Base-by-base conservation (phyloP, 75 land plant species). In the Cupressus sempervirens region DNA sequence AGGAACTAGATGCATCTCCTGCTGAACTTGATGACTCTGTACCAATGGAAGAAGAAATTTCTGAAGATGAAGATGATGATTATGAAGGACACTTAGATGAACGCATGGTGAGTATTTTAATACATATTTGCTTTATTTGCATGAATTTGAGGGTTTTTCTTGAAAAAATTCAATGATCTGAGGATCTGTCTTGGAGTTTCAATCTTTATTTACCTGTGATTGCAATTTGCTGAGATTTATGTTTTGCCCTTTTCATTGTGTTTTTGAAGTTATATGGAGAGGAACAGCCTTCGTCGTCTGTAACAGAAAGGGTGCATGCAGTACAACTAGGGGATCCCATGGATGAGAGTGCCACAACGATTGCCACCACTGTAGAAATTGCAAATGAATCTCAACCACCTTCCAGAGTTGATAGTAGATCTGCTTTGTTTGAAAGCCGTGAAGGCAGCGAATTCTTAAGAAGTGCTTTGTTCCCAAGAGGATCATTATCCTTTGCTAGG, bases 41-140 rank as follows among this genome's bases (percentile, higher is more conserved):
- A 34, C 86, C 92, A 20, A 91, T 91, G 92, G 92, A 91, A 67
- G 92, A 90, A 83, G 91, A 91, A 84, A 91, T 89, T 65, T 91
- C 92, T 38, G 92, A 91, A 32, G 92, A 91, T 32, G 92, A 87
- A 32, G 87, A 79, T 79, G 92, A 91, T 67, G 92, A 89, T n/a
- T 79, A 79, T 45, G 81, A 79, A 65, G 90, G 88, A 65, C 86
- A 86, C 30, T 87, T 83, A 20, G 81, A 79, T 3, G 81, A 79
- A 43, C 81, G 50, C 46, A 43, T 79, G 81, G 81, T 79, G 81
- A 79, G 81, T 43, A 9, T 45, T 41, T 45, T 50, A 12, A 48
- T 50, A 50, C n/a, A 26, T 26, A 26, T 10, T 79, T 79, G n/a
- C 29, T n/a, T 45, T 79, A 8, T 10, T 79, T 9, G 50, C 12